These are phyloP conservation scores for Boletus insuetus DNA, from an alignment of 768 basidiomycete species.

Conservation along the genomic window DNA sequence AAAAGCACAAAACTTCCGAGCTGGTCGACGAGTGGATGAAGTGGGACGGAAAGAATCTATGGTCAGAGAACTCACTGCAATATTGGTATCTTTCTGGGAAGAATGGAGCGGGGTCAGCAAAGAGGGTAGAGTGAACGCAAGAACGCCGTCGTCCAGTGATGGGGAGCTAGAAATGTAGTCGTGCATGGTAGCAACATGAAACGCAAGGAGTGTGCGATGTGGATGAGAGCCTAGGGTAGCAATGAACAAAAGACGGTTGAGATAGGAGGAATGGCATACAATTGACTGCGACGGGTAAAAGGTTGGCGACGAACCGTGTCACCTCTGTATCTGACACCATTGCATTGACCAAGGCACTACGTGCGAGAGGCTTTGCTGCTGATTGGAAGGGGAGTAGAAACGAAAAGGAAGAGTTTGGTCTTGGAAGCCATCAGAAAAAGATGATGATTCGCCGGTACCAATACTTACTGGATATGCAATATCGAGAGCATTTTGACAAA, in stretches of 20 bases:
- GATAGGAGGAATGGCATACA: conserved; percentile 16
- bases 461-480: conserved; percentile 65
- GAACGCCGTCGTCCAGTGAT: conserved; percentile 58
- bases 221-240: conserved; percentile 31
- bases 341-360: conserved; percentile 68
- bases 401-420: conserved; percentile 59
- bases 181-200: conserved; percentile 76
- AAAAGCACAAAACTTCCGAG: conserved; percentile 75
- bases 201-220: conserved; percentile 77
- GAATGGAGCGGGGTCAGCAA: conserved; percentile 55
- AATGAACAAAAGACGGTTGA: not conserved
- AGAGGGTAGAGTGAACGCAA: conserved; percentile 65
- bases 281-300: conserved; percentile 62
- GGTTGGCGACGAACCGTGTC: conserved; percentile 63
- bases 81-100: conserved; percentile 44
- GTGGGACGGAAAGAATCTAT: not conserved
- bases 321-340: conserved; percentile 73
- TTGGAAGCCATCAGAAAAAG: conserved; percentile 25
- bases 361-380: conserved; percentile 70
- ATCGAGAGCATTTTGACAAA: conserved; percentile 93
- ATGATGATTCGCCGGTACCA: not conserved
- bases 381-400: conserved; percentile 77
- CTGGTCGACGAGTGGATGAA: conserved; percentile 32
- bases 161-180: conserved; percentile 70
- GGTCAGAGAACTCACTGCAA: conserved; percentile 42